Evolutionary conservation across 352 stramenopile genomes (phyloP), one percentile per base, ranked within the genome.

Genomic region (Phytophthora ohioensis): DNA sequence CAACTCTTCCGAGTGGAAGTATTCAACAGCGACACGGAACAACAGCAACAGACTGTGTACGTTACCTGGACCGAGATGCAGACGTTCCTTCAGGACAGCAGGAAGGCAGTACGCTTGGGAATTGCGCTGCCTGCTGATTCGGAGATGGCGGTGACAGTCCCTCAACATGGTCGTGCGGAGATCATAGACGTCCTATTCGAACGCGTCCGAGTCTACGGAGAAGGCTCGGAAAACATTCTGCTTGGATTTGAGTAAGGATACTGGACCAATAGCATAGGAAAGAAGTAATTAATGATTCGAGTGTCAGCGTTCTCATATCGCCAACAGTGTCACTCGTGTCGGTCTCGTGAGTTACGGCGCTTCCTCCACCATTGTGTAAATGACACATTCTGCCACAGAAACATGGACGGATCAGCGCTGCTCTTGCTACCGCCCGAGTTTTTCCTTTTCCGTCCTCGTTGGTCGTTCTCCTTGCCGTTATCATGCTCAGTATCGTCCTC

Each of bases 291-390:
- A 60, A 60, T 51, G 42, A 61, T 43, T 63, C 49, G 12, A 62
- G 21, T 49, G 35, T 46, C 64, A 45, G 21, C 11, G 2, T 41
- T 30, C 17, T 78, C 64, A 75, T 30, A 61, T 73, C 13, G 43
- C 27, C 57, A 74, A 53, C 4, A 51, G 32, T 9, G 58, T 52
- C 36, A 58, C 11, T 72, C 71, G 15, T 73, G 58, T 27, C 64
- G 71, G 34, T 67, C 67, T 57, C 63, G 47, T 34, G 68, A 77
- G 27, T 62, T 76, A 31, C 65, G 75, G 11, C 85, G 80, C 45
- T 86, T 84, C 12, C 78, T 67, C 88, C 88, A 95, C 88, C 88
- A 95, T 46, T 94, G 82, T 2, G 88, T 72, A 39, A 95, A 85
- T 21, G 86, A 94, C 13, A 94, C 84, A 48, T 83, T 85, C 49